These are phyloP conservation scores for Breviolum minutum DNA, from an alignment of 73 alveolate species.

Conservation along the genomic window DNA sequence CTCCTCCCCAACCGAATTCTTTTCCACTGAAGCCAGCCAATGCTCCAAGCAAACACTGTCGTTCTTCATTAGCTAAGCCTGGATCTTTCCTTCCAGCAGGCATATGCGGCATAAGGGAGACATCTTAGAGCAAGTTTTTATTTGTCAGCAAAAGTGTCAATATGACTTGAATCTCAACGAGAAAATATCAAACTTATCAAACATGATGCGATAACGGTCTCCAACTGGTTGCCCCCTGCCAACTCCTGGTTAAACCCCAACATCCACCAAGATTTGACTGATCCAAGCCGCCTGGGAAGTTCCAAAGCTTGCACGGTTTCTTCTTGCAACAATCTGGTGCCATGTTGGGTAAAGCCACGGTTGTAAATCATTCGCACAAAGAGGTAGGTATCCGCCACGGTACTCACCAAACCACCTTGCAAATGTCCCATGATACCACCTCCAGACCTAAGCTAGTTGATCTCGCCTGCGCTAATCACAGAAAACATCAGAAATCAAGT, in stretches of 20 bases:
- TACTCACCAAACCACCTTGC: conserved; percentile 89
- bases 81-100: conserved; percentile 14
- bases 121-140: background rate
- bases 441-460: background rate
- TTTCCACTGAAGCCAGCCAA: conserved; percentile 85
- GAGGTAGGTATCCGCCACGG: conserved; percentile 80
- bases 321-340: background rate
- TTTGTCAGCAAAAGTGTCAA: background rate
- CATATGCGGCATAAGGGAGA: background rate
- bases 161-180: no score
- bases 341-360: background rate
- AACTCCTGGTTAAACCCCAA: no score
- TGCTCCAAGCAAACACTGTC: conserved; percentile 56
- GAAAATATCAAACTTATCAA: no score
- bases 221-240: no score
- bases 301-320: conserved; percentile 35
- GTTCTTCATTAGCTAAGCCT: conserved; percentile 33
- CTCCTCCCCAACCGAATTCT: conserved; percentile 94
- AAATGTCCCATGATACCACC: conserved; percentile 94
- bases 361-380: conserved; percentile 52
- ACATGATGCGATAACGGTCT: no score
- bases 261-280: no score
- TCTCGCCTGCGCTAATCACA: no score
- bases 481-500: no score
- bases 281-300: background rate